Evolutionary conservation across 1,284 basidiomycete species (phyloP).

Genomic region (Cystobasidiaceae sp.): DNA sequence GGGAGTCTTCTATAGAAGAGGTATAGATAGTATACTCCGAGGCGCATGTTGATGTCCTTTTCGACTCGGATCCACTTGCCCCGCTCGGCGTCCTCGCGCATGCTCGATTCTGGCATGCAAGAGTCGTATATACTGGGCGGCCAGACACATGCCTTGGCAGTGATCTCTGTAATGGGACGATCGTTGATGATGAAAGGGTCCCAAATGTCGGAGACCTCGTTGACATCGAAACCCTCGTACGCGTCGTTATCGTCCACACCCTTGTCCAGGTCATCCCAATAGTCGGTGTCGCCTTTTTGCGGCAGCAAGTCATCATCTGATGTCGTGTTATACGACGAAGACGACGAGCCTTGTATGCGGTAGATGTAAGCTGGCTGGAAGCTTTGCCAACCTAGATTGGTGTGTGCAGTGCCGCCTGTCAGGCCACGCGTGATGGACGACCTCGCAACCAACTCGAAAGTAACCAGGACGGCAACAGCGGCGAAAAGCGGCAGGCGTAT

Average conservation of each 20-base stretch:
- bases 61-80: constrained; percentile 40
- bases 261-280: neutral
- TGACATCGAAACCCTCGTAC: constrained; percentile 15
- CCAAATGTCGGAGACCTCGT: neutral
- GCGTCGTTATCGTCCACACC: constrained; percentile 19
- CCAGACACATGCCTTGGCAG: constrained; percentile 38
- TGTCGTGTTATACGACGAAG: neutral
- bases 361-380: constrained; percentile 18
- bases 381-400: constrained; percentile 31
- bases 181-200: constrained; percentile 27
- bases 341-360: neutral
- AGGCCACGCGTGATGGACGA: constrained; percentile 11
- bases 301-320: neutral
- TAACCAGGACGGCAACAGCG: neutral
- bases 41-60: constrained; percentile 35
- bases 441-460: constrained; percentile 9
- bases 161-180: constrained; percentile 38
- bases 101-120: constrained; percentile 34
- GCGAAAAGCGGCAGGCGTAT: neutral
- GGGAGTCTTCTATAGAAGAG: constrained; percentile 34
- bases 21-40: constrained; percentile 33
- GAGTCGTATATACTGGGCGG: constrained; percentile 40
- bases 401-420: neutral
- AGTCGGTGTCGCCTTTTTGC: constrained; percentile 1
- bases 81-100: constrained; percentile 35